Evolutionary conservation across 23 red algal genomes (phyloP).

Genomic region (Chondrus crispus): DNA sequence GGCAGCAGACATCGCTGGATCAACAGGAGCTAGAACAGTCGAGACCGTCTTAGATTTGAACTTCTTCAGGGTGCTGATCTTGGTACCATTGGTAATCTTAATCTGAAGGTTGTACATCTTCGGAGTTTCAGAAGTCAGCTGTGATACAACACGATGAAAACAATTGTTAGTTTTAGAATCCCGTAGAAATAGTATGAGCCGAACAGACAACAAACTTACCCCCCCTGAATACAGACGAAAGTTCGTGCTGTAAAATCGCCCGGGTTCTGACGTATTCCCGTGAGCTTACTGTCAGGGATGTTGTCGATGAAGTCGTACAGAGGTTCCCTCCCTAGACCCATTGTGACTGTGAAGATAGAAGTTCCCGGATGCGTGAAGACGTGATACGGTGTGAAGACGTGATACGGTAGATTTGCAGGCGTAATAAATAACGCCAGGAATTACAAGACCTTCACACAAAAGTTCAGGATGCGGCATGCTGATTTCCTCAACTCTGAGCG

Average conservation of each 20-base stretch:
- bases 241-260: not conserved
- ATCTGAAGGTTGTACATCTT: not conserved
- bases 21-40: not conserved
- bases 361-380: no score
- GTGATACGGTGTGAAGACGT: no score
- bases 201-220: not conserved
- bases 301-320: not conserved
- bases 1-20: not conserved
- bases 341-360: no score
- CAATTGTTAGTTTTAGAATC: no score
- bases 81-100: not conserved
- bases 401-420: no score
- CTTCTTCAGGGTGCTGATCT: not conserved
- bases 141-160: no score
- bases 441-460: no score
- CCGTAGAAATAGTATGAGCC: no score
- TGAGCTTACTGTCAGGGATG: not conserved
- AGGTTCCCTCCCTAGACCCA: not conserved
- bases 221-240: not conserved
- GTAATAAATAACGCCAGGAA: no score
- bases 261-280: not conserved
- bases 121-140: no score
- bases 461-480: no score
- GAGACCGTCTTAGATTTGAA: not conserved
- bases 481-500: no score